Evolutionary conservation across 176 grass and related monocot genomes (phyloP).

Genomic region (Areca catechu): DNA sequence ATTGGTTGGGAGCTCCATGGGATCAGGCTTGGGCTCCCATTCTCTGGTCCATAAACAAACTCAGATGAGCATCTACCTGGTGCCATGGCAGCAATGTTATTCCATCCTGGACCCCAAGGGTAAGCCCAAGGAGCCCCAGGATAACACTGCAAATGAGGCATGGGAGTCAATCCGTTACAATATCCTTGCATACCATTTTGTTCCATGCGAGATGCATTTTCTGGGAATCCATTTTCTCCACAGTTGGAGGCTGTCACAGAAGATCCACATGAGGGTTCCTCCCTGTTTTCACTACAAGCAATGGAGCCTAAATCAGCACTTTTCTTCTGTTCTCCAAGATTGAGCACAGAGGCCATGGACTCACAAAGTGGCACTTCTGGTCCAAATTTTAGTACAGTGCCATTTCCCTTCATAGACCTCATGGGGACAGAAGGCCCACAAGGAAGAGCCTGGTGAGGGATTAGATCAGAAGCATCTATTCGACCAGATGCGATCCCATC

Average conservation of each 20-base stretch:
- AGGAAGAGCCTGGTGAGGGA: slow-evolving; percentile 27
- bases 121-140: slow-evolving; percentile 40
- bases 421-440: slow-evolving; percentile 24
- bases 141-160: slow-evolving; percentile 40
- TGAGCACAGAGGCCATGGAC: slow-evolving; percentile 69
- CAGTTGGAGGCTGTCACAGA: slow-evolving; percentile 27
- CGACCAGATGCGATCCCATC: slow-evolving; percentile 39
- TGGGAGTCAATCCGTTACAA: slow-evolving; percentile 23
- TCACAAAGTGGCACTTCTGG: slow-evolving; percentile 73
- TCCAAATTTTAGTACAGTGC: slow-evolving; percentile 66
- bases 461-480: slow-evolving; percentile 30
- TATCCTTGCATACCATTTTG: slow-evolving; percentile 32
- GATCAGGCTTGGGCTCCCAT: slow-evolving; percentile 31
- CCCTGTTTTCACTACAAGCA: slow-evolving; percentile 19
- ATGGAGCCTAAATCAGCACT: slow-evolving; percentile 15
- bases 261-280: slow-evolving; percentile 14
- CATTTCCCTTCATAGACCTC: slow-evolving; percentile 28
- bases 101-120: slow-evolving; percentile 51
- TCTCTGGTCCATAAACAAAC: slow-evolving; percentile 22
- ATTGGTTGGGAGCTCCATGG: slow-evolving; percentile 43
- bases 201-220: slow-evolving; percentile 21
- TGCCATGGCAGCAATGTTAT: slow-evolving; percentile 31
- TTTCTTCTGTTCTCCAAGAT: slow-evolving; percentile 47
- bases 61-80: slow-evolving; percentile 27
- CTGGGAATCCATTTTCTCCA: slow-evolving; percentile 7